These are phyloP conservation scores for Zygoascus meyerae DNA, from an alignment of 1,139 yeast genomes.

Conservation along the genomic window DNA sequence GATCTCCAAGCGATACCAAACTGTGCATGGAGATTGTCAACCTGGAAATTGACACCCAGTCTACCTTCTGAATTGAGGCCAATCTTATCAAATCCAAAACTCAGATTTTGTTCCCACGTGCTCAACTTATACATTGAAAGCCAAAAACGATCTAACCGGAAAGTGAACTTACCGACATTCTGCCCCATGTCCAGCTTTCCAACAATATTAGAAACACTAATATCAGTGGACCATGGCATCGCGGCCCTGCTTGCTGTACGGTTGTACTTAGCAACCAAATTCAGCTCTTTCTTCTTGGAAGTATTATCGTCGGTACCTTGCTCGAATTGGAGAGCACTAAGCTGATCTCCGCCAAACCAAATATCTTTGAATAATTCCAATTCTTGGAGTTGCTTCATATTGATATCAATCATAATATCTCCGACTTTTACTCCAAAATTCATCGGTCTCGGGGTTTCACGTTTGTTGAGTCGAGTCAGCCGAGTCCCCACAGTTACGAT, in stretches of 20 bases:
- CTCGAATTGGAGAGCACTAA: not conserved
- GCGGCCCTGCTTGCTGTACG: slow-evolving; percentile 61
- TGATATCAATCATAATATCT: slow-evolving; percentile 58
- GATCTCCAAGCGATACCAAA: slow-evolving; percentile 67
- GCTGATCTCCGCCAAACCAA: slow-evolving; percentile 44
- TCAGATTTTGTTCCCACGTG: slow-evolving; percentile 68
- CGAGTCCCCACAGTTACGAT: slow-evolving; percentile 38
- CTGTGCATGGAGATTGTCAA: slow-evolving; percentile 49
- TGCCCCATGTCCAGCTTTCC: slow-evolving; percentile 75
- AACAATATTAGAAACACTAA: slow-evolving; percentile 48
- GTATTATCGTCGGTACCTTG: not conserved
- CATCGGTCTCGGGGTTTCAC: slow-evolving; percentile 21
- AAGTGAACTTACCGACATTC: slow-evolving; percentile 61
- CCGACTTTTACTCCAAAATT: slow-evolving; percentile 48
- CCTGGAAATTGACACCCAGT: slow-evolving; percentile 59
- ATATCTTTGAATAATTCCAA: slow-evolving; percentile 75
- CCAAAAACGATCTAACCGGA: slow-evolving; percentile 60
- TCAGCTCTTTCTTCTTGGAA: slow-evolving; percentile 11
- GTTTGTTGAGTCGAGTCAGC: slow-evolving; percentile 20
- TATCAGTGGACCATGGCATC: slow-evolving; percentile 68
- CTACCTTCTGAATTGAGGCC: slow-evolving; percentile 62
- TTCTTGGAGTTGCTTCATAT: slow-evolving; percentile 83
- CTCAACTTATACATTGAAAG: slow-evolving; percentile 59
- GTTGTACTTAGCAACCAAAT: slow-evolving; percentile 46
- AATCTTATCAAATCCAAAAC: slow-evolving; percentile 54